Base-by-base conservation (phyloP, 371 early-diverging fungal species). In the Conidiobolus incongruus region DNA sequence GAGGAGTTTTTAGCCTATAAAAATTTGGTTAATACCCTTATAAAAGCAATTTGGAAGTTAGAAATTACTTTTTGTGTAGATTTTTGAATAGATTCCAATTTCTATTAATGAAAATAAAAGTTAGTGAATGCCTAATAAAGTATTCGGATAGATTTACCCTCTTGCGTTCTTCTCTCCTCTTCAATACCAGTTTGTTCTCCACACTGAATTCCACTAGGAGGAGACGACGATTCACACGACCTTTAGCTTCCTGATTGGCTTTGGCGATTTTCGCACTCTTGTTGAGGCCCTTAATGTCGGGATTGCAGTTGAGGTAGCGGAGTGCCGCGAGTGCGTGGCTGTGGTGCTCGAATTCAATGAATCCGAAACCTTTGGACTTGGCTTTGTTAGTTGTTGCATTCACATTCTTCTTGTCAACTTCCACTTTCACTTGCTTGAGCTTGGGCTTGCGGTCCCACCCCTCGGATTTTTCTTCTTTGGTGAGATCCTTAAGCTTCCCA, bases 301-400 rank as follows among this genome's bases (percentile, higher is more conserved):
- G 77, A 47, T 84, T 81, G 55, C 85, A 83, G 62, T 92, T 93
- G 50, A 94, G 65, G 59, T 76, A 84, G 37, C 95, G 72, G 46
- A 94, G 61, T 42, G 81, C 78, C 6, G 89, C 85, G 41, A 94
- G 59, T 13, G 95, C 91, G 50, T 92, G 89, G 0, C 82, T 66
- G 51, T 92, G 92, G 15, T 66, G 60, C 2, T 55, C 62, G 51
- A 78, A 89, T 58, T 94, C 92, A 56, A 93, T 61, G 65, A 94
- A 94, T 23, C 82, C 93, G 47, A 75, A 90, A 38, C 95, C 93
- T 57, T 80, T 81, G 47, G 82, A 81, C 33, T 76, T 66, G 4
- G 65, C 53, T 48, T 72, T 54, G 21, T 70, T 62, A 0, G 79
- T 77, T 2, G 49, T 51, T 4, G 66, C 50, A 52, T 91, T 91